A percentile compares a stretch with the other conserved stretches of the same genome.
These are phyloP conservation scores for Stropharia rugosoannulata DNA, from an alignment of 768 basidiomycete genomes.

Conservation along the genomic window DNA sequence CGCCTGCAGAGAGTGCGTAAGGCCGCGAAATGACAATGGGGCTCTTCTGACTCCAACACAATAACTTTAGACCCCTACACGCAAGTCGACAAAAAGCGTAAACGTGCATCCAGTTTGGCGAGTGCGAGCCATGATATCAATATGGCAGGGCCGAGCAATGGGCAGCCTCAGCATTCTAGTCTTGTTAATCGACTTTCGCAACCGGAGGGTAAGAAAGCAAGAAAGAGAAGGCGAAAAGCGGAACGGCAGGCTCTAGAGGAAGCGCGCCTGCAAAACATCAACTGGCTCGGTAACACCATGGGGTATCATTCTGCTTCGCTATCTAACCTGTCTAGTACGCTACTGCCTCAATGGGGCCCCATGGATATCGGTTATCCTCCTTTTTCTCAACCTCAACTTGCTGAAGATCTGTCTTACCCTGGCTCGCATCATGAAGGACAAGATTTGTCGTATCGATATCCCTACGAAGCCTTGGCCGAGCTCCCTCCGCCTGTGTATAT, in stretches of 20 bases:
- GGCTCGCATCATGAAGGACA: background rate
- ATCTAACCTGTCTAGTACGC: background rate
- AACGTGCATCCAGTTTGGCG: slow-evolving; percentile 16
- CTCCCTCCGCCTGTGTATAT: background rate
- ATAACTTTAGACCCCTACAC: background rate
- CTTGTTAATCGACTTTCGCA: slow-evolving; percentile 23
- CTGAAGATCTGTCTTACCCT: background rate
- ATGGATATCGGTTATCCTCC: background rate
- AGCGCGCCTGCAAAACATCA: slow-evolving; percentile 18
- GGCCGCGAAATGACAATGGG: background rate
- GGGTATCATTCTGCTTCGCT: slow-evolving; percentile 7
- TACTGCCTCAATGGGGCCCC: background rate
- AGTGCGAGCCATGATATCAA: slow-evolving; percentile 9
- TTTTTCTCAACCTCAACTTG: background rate
- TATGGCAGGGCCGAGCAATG: slow-evolving; percentile 8
- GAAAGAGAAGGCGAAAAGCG: slow-evolving; percentile 37
- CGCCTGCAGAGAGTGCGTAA: slow-evolving; percentile 6
- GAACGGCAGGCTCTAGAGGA: slow-evolving; percentile 32
- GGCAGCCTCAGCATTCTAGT: slow-evolving; percentile 9
- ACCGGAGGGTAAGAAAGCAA: slow-evolving; percentile 36
- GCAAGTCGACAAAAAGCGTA: slow-evolving; percentile 15
- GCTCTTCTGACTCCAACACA: background rate
- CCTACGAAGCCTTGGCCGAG: background rate
- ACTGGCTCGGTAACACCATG: slow-evolving; percentile 16
- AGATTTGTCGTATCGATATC: background rate